Evolutionary conservation across 2,329 filamentous ascomycete genomes (phyloP), one percentile per base, ranked within the genome.

Genomic region (Zasmidium cellare): DNA sequence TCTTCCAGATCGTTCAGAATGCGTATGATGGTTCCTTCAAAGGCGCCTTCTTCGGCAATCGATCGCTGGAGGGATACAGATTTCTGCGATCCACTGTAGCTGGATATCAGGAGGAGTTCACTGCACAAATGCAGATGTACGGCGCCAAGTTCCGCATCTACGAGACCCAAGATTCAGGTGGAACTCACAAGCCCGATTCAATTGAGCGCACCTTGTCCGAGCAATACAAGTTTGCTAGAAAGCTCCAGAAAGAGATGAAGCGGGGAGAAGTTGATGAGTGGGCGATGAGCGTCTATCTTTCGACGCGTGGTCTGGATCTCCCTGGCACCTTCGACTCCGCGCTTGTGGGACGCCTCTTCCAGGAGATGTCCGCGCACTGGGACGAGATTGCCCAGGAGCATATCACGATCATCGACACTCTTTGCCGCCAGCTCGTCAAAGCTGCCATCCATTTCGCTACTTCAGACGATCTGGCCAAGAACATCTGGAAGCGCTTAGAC

Each of bases 241-340:
- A 56, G n/a, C 41, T 35, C 12, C 67, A 68, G 41, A 25, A 63
- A n/a, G 46, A 22, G 1, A 12, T 74, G 0, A 72, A 68, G 0
- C 72, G 75, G 46, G 56, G 69, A 9, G 67, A 76, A 7, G 80
- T 75, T 46, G 68, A 83, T 2, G 46, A 68, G 0, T 14, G 88
- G 84, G 51, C 85, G 77, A 68, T 96, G 86, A 66, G 87, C 81
- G 20, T 83, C 75, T 49, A 73, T 71, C 35, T 82, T 76, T 56
- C 77, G 61, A 50, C 75, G 77, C 9, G 82, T 80, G 82, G 80
- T 0, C 72, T 79, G 3, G 87, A 89, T 65, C 71, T 89, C 0
- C 82, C 84, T 0, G 84, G 86, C 0, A 83, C 76, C 0, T 87
- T 85, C 69, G 86, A 86, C 58, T 81, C 85, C 0, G 67, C 84